Evolutionary conservation across 345 rosid genomes (phyloP).

Genomic region (Gossypium stocksii): DNA sequence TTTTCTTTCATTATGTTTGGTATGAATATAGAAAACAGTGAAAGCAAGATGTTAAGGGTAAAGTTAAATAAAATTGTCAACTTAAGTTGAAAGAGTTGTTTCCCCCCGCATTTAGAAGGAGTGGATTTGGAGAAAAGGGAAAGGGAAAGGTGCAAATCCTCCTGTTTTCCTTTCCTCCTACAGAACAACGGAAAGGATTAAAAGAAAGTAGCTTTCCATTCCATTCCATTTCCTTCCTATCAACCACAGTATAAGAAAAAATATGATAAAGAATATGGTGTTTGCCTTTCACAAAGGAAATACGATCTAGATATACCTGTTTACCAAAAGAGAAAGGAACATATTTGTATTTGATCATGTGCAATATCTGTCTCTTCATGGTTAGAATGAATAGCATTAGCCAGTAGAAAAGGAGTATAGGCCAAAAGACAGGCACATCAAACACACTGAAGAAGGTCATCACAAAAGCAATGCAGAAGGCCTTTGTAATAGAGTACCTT

Average conservation of each 20-base stretch:
- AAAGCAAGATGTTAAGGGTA: too few species aligned
- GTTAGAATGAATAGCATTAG: slow-evolving; percentile 64
- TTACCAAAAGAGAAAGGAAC: slow-evolving; percentile 91
- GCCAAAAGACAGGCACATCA: slow-evolving; percentile 97
- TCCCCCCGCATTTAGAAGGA: too few species aligned
- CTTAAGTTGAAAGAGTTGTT: too few species aligned
- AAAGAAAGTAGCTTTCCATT: neutral
- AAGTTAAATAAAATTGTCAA: too few species aligned
- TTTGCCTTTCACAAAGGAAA: neutral
- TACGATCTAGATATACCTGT: slow-evolving; percentile 43
- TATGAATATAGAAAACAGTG: neutral
- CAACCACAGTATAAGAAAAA: too few species aligned
- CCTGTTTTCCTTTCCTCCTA: too few species aligned
- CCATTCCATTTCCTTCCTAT: neutral
- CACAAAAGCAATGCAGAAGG: slow-evolving; percentile 64
- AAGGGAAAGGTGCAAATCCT: too few species aligned
- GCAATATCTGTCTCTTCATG: slow-evolving; percentile 88
- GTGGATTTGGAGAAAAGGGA: too few species aligned
- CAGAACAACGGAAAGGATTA: too few species aligned
- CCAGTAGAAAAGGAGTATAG: slow-evolving; percentile 94
- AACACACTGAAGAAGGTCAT: slow-evolving; percentile 75
- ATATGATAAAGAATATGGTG: neutral
- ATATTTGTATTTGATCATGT: slow-evolving; percentile 91
- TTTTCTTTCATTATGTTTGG: too few species aligned
- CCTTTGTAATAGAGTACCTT: slow-evolving; percentile 73